Percentiles rank a stretch among this genome's conserved stretches.
Evolutionary conservation across 2,329 filamentous ascomycete species (phyloP).

Genomic region (Hymenoscyphus fraxineus): DNA sequence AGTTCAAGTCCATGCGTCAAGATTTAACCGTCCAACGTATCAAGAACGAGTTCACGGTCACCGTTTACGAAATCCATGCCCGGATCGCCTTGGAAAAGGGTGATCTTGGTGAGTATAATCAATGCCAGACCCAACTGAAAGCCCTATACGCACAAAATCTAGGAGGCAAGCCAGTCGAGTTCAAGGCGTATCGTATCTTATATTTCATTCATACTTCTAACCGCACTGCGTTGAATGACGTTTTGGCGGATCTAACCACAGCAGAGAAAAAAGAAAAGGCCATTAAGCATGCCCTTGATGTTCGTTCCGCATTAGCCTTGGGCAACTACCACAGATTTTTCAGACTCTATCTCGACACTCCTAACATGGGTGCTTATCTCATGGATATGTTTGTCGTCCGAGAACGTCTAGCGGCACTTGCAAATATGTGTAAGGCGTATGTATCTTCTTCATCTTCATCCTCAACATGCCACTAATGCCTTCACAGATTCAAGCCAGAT

Average conservation of each 20-base stretch:
- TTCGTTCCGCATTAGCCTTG: constrained; percentile 85
- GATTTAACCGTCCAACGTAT: constrained; percentile 97
- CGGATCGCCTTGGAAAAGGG: constrained; percentile 96
- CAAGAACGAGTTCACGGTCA: constrained; percentile 93
- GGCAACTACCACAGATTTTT: constrained; percentile 99
- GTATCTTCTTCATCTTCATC: constrained; percentile 38
- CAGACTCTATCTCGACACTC: constrained; percentile 88
- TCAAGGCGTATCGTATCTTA: constrained; percentile 98
- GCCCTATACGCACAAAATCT: constrained; percentile 83
- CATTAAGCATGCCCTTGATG: constrained; percentile 86
- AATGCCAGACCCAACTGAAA: constrained; percentile 97
- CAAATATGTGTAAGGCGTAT: constrained; percentile 92
- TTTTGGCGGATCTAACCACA: constrained; percentile 96
- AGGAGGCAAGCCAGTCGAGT: constrained; percentile 88
- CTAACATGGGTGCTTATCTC: constrained; percentile 95
- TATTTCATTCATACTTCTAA: constrained; percentile 99
- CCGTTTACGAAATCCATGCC: constrained; percentile 95
- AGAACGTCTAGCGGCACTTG: constrained; percentile 85
- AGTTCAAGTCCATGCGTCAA: constrained; percentile 97
- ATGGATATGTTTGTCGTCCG: constrained; percentile 99
- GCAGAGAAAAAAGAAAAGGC: constrained; percentile 84
- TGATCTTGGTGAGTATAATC: constrained; percentile 99
- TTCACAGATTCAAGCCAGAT: constrained; percentile 80
- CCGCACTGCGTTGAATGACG: constrained; percentile 95
- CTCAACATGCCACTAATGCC: constrained; percentile 43